Conservation (phyloP, 208 protist genomes). For the Novymonas esmeraldas region DNA sequence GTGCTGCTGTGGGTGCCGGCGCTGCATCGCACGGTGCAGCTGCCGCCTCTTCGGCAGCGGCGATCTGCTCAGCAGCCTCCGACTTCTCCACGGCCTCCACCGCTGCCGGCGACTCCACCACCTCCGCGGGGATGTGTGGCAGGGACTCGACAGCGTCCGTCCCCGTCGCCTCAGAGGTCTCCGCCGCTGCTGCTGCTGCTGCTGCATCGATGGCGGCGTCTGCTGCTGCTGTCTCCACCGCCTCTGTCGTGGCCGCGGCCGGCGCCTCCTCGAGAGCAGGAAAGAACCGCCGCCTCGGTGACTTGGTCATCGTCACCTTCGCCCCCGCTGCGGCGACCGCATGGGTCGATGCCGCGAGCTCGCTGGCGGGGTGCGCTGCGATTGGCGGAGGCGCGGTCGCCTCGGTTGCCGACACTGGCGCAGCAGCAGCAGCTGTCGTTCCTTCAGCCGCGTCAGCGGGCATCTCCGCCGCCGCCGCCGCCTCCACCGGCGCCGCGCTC, state of each 20-base stretch:
- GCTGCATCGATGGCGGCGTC: background rate
- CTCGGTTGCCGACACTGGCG: slow-evolving; percentile 4
- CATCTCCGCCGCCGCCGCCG: background rate
- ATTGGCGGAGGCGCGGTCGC: background rate
- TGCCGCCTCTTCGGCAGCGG: slow-evolving; percentile 2
- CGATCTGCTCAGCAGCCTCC: background rate
- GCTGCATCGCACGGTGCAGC: background rate
- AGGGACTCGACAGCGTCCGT: no score
- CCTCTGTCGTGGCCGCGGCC: background rate
- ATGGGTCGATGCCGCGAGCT: no score
- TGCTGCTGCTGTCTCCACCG: background rate
- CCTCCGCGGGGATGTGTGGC: no score
- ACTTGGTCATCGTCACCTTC: slow-evolving; percentile 1
- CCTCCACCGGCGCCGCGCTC: background rate
- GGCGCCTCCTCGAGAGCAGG: slow-evolving; percentile 5
- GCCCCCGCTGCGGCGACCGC: background rate
- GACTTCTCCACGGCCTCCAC: background rate
- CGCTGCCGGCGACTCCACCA: background rate
- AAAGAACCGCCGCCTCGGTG: slow-evolving; percentile 3
- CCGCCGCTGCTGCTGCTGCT: background rate
- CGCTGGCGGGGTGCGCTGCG: no score
- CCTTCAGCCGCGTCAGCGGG: background rate
- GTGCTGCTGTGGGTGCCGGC: background rate
- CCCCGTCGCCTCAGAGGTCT: no score
- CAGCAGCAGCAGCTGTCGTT: background rate